phyloP scores from a whole-genome alignment of 352 stramenopile species.

The Pythium rishiriense region DNA sequence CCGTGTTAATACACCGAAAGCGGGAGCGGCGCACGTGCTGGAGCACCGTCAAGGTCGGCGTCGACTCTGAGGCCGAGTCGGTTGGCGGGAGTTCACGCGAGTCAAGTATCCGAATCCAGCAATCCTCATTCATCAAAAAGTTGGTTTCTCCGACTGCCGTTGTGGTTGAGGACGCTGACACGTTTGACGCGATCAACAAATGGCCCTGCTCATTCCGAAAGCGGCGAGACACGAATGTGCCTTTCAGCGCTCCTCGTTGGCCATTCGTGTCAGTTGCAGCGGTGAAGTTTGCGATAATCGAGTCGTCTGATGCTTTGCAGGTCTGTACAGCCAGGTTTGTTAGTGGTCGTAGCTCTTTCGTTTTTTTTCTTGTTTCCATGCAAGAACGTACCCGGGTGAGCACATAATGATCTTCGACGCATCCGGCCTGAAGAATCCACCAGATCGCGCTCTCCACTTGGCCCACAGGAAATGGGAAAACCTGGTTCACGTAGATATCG shows the following conservation, averaged over 20 bases:
- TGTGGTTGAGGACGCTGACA: neutral
- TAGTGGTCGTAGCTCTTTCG: too few relatives aligned
- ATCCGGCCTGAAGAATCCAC: slow-evolving; percentile 2
- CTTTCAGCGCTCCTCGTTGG: neutral
- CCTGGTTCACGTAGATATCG: slow-evolving; percentile 12
- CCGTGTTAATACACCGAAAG: neutral
- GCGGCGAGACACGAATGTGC: slow-evolving; percentile 3
- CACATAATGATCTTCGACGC: neutral
- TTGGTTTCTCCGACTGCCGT: neutral
- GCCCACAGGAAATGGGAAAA: slow-evolving; percentile 2
- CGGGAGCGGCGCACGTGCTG: slow-evolving; percentile 14
- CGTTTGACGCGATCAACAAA: slow-evolving; percentile 4
- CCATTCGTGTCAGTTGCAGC: neutral
- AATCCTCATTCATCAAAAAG: slow-evolving; percentile 10
- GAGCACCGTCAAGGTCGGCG: slow-evolving; percentile 5
- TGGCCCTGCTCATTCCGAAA: slow-evolving; percentile 13
- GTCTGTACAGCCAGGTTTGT: too few relatives aligned
- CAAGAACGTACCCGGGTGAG: slow-evolving; percentile 6
- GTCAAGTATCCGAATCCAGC: slow-evolving; percentile 12
- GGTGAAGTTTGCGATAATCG: slow-evolving; percentile 1
- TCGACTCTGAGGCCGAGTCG: neutral
- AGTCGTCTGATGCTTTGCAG: slow-evolving; percentile 1
- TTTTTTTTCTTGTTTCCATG: too few relatives aligned
- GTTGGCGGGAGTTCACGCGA: neutral
- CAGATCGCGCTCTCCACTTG: slow-evolving; percentile 12